These are phyloP conservation scores for Colletotrichum sp. DNA, from an alignment of 2,329 filamentous ascomycete genomes.

Conservation along the genomic window DNA sequence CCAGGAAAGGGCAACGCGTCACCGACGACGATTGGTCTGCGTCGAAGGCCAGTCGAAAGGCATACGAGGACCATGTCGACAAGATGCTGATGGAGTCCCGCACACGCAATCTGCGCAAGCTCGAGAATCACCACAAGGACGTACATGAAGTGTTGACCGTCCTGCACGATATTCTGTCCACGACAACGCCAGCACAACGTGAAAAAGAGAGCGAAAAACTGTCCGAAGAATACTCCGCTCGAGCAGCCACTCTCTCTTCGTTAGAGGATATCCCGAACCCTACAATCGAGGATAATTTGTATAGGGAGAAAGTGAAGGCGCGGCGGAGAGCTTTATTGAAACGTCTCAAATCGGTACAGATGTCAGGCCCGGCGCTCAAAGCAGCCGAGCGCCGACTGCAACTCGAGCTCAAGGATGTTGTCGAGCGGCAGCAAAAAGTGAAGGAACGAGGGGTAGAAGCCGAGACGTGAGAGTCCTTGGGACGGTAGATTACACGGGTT, in stretches of 20 bases:
- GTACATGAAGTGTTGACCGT: neutral
- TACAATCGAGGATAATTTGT: accelerated
- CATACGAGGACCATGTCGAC: neutral
- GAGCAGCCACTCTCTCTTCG: neutral
- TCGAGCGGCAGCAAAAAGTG: neutral
- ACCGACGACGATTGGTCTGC: neutral
- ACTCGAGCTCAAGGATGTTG: neutral
- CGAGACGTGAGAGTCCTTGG: neutral
- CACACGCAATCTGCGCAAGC: neutral
- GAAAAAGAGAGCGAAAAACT: neutral
- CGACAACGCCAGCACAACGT: neutral
- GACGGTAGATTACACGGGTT: neutral
- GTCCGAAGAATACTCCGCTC: neutral
- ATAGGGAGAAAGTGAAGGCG: neutral
- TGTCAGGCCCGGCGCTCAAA: neutral
- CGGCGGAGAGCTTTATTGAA: too few relatives aligned
- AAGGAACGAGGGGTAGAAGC: neutral
- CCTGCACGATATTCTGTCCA: neutral
- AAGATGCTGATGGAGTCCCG: neutral
- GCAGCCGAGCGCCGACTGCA: neutral
- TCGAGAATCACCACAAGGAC: neutral
- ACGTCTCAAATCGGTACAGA: neutral
- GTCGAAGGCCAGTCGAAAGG: neutral
- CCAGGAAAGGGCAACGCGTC: neutral
- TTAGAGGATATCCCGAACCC: neutral